Evolutionary conservation across 176 grass and related monocot genomes (phyloP), one percentile per base, ranked within the genome.

Genomic region (Neostapfia colusana): DNA sequence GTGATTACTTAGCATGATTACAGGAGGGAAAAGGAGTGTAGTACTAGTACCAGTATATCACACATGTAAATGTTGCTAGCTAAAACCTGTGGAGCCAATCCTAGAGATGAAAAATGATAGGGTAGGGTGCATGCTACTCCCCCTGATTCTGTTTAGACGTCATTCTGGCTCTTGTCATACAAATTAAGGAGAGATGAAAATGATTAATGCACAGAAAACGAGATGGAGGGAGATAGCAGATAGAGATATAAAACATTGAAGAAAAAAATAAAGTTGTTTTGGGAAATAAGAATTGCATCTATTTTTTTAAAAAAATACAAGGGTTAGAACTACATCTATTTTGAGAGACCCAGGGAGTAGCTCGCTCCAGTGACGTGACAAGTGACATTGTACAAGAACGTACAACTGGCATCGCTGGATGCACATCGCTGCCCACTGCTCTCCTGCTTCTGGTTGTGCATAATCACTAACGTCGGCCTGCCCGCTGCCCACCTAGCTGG

Each of bases 401-500:
- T 48, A 65, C 72, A 82, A 70, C 53, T 86, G 76, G 70, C 77
- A 50, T 67, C 17, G 71, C 24, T 75, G 70, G 70, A 34, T 81
- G 70, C 54, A 56, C 84, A 76, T 50, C 56, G 17, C 46, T 17
- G 70, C 14, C 14, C 45, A 48, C 45, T 48, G 14, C 3, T 12
- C 45, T 16, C 45, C 24, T 69, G 72, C 45, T 16, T 13, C 24
- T 69, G 72, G 71, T 43, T 81, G 72, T 72, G 48, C 85, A 76
- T 62, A 57, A 51, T 51, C 49, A 77, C 77, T 12, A 8, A 21
- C 36, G 2, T 11, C 38, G 55, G 38, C 44, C 35, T 0, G 78
- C 56, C 49, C 75, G 69, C 63, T 68, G 69, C 63, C 83, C 61
- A 79, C 62, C 80, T 72, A n/a, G 79, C 70, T 69, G 80, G 77